phyloP scores from a whole-genome alignment of 257 asterid genomes.

The Solanum chmielewskii region DNA sequence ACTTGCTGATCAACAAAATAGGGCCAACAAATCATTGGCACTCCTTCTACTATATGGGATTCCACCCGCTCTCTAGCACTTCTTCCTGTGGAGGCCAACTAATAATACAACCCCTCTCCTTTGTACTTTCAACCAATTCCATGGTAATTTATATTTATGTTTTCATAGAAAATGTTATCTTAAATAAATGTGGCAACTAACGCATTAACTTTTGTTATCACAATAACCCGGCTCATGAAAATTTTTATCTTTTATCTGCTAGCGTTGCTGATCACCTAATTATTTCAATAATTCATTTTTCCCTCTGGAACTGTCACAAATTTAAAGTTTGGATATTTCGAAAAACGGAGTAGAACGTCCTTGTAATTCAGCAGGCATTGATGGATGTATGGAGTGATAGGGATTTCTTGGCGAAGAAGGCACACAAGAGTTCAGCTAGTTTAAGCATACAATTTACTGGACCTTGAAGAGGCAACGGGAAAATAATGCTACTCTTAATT shows the following conservation, averaged over 20 bases:
- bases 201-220: background rate
- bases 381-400: background rate
- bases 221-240: background rate
- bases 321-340: slow-evolving; percentile 1
- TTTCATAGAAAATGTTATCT: background rate
- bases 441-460: slow-evolving; percentile 25
- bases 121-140: background rate
- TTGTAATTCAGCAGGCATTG: slow-evolving; percentile 5
- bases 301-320: background rate
- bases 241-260: background rate
- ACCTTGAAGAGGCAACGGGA: slow-evolving; percentile 16
- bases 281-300: background rate
- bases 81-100: slow-evolving; percentile 9
- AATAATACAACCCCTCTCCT: background rate
- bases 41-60: slow-evolving; percentile 8
- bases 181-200: background rate
- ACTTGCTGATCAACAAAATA: background rate
- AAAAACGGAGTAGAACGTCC: slow-evolving; percentile 3
- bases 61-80: slow-evolving; percentile 4
- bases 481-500: background rate
- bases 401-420: background rate
- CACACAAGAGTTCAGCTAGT: slow-evolving; percentile 18
- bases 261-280: background rate
- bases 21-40: slow-evolving; percentile 23
- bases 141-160: background rate